Percentiles rank a stretch among this genome's conserved stretches.
Evolutionary conservation across 1,139 yeast genomes (phyloP).

Genomic region (Entelexis sorbosivorans): DNA sequence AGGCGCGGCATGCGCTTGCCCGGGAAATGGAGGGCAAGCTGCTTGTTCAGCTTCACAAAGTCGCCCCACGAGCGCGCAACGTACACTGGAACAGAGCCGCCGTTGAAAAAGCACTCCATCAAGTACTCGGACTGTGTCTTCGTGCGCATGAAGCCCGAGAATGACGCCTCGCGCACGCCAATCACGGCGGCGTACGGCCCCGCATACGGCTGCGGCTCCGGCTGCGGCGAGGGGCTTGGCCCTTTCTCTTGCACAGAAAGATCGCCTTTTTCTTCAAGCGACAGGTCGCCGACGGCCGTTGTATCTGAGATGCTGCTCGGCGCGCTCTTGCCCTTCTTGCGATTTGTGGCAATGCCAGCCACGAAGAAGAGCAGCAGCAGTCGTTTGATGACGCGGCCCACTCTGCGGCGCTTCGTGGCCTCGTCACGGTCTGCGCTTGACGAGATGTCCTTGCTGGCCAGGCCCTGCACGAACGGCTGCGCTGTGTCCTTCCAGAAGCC

Average conservation of each 20-base stretch:
- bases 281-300: background rate
- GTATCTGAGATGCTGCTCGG: background rate
- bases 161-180: constrained; percentile 19
- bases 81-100: constrained; percentile 34
- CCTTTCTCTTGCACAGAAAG: background rate
- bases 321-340: constrained; percentile 12
- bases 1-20: constrained; percentile 57
- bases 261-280: constrained; percentile 4
- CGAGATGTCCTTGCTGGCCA: constrained; percentile 58
- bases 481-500: constrained; percentile 69
- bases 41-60: constrained; percentile 46
- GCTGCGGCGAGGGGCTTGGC: background rate
- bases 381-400: constrained; percentile 49
- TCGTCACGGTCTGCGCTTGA: constrained; percentile 63
- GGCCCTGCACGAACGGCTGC: constrained; percentile 68
- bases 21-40: constrained; percentile 49
- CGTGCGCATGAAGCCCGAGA: constrained; percentile 21
- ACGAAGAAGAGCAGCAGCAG: constrained; percentile 59
- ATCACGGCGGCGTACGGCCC: constrained; percentile 22
- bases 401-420: constrained; percentile 57
- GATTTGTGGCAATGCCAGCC: constrained; percentile 55
- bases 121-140: constrained; percentile 29
- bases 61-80: constrained; percentile 56
- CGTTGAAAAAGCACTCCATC: constrained; percentile 29
- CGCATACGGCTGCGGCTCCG: constrained; percentile 1